Evolutionary conservation across 139 green algal species (phyloP).

Genomic region (Diplosphaera chodatii): DNA sequence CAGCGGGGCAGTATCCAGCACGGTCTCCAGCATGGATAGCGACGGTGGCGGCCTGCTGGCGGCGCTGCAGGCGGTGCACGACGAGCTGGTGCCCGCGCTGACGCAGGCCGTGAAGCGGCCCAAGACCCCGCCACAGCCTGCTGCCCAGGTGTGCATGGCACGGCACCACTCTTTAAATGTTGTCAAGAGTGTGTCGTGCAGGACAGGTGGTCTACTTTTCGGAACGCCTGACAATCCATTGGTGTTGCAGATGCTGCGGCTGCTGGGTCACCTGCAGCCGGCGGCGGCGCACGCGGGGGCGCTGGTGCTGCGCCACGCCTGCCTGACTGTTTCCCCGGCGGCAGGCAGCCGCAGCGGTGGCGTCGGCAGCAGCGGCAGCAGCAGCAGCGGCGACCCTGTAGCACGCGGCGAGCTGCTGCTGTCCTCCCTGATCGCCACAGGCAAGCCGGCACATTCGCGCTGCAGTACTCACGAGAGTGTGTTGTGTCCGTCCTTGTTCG

Average conservation of each 20-base stretch:
- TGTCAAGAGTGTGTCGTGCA: no score
- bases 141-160: no score
- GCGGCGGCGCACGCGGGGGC: conserved; percentile 18
- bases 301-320: conserved; percentile 40
- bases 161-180: no score
- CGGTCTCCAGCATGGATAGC: no score
- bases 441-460: no score
- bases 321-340: conserved; percentile 6
- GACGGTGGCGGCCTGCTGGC: conserved; percentile 21
- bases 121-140: background rate
- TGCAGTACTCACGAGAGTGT: no score
- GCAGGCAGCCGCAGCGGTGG: no score
- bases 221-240: no score
- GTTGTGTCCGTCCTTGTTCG: no score
- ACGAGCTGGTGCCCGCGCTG: conserved; percentile 37
- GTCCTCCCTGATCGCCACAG: conserved; percentile 40
- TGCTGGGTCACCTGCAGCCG: conserved; percentile 5
- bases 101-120: background rate
- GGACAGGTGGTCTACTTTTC: background rate
- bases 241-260: conserved; percentile 8
- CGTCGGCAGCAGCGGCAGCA: no score
- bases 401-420: conserved; percentile 49
- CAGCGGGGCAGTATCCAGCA: no score
- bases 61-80: conserved; percentile 30
- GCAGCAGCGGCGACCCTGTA: background rate